A percentile compares a stretch with the other conserved stretches of the same genome.
Conservation (phyloP, 306 rosid genomes). For the Pyrus pyrifolia region DNA sequence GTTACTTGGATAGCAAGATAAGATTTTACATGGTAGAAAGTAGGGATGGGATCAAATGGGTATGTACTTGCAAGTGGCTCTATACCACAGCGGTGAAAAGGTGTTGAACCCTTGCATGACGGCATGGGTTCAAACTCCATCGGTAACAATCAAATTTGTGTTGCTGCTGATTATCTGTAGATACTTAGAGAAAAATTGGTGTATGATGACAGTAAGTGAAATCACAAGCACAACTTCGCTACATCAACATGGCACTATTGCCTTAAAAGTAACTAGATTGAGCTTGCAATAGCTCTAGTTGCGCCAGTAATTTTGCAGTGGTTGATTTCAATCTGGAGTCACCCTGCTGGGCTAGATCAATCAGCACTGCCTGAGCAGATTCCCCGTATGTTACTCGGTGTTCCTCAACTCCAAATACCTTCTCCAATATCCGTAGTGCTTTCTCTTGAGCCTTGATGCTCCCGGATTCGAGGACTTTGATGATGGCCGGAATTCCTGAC, state of each 20-base stretch:
- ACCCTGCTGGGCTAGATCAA: slow-evolving; percentile 69
- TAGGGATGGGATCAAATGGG: too few species aligned
- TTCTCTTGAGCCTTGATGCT: slow-evolving; percentile 63
- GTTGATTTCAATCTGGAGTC: slow-evolving; percentile 69
- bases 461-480: slow-evolving; percentile 47
- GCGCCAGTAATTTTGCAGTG: slow-evolving; percentile 63
- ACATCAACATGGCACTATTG: slow-evolving; percentile 2
- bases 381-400: slow-evolving; percentile 49
- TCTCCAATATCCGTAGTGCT: slow-evolving; percentile 78
- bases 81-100: too few species aligned
- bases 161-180: too few species aligned
- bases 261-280: slow-evolving; percentile 72
- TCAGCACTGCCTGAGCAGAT: slow-evolving; percentile 70
- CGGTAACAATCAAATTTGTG: too few species aligned
- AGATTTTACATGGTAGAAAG: too few species aligned
- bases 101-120: too few species aligned
- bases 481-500: slow-evolving; percentile 50
- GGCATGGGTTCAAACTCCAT: too few species aligned
- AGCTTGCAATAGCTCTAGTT: slow-evolving; percentile 61
- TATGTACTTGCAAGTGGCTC: too few species aligned
- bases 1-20: too few species aligned
- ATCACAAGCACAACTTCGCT: not conserved
- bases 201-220: not conserved
- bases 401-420: slow-evolving; percentile 62
- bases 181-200: not conserved